Conservation (phyloP, 768 basidiomycete species). For the Candolleomyces aberdarensis region DNA sequence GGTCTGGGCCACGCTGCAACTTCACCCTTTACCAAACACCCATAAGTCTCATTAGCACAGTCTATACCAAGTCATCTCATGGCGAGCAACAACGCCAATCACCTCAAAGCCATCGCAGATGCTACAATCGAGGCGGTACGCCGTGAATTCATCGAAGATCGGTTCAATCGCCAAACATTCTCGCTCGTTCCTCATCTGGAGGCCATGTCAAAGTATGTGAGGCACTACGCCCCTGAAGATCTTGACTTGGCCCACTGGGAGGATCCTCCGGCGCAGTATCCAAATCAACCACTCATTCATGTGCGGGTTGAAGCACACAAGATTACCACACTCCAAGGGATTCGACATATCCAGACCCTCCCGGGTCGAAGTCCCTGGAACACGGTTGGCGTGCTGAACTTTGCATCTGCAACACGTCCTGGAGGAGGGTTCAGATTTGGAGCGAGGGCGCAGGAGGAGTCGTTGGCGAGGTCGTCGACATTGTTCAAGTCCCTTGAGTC, state of each 20-base stretch:
- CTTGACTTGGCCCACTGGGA: neutral
- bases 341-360: neutral
- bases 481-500: conserved; percentile 64
- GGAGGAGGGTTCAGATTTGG: conserved; percentile 75
- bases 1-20: too few relatives aligned
- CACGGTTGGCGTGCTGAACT: conserved; percentile 56
- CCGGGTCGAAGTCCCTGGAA: neutral
- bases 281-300: neutral
- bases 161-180: neutral
- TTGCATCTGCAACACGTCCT: conserved; percentile 70
- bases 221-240: neutral
- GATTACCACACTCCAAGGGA: neutral
- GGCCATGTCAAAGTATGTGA: neutral
- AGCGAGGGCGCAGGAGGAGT: conserved; percentile 78
- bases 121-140: neutral
- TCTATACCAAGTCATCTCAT: neutral
- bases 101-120: conserved; percentile 1
- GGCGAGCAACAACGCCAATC: neutral
- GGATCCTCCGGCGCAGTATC: neutral
- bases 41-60: too few relatives aligned
- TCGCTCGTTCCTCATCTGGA: neutral
- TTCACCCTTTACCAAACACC: too few relatives aligned
- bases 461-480: conserved; percentile 72
- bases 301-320: neutral
- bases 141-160: neutral